These are phyloP conservation scores for Pelagophyceae sp. DNA, from an alignment of 352 stramenopile species.

Conservation along the genomic window DNA sequence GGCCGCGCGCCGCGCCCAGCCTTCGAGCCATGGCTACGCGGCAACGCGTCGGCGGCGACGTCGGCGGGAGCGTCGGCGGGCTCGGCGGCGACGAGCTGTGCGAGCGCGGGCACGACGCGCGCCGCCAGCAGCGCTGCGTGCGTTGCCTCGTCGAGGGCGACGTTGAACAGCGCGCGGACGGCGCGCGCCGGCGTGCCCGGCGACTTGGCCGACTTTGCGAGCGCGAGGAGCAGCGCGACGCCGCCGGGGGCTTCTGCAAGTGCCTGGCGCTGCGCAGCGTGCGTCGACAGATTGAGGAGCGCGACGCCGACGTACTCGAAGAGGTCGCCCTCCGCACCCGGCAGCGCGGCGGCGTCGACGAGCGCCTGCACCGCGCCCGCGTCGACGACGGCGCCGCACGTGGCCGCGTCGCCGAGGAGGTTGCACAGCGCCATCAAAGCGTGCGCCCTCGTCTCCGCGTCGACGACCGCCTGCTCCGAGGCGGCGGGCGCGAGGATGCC, in stretches of 20 bases:
- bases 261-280: background rate
- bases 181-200: background rate
- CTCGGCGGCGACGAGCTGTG: conserved; percentile 7
- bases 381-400: conserved; percentile 19
- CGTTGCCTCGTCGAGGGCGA: conserved; percentile 12
- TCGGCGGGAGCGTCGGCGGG: too few relatives aligned
- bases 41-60: background rate
- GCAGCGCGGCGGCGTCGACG: background rate
- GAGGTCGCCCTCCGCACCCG: conserved; percentile 3
- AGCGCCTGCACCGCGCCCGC: conserved; percentile 14
- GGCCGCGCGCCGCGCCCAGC: too few relatives aligned
- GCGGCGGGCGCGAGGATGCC: conserved; percentile 1
- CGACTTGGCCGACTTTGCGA: background rate
- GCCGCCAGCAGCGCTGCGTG: conserved; percentile 13
- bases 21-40: too few relatives aligned
- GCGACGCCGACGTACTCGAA: conserved; percentile 18
- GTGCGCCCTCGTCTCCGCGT: conserved; percentile 21
- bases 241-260: background rate
- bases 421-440: conserved; percentile 25
- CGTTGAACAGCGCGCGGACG: conserved; percentile 20
- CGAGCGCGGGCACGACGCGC: conserved; percentile 4
- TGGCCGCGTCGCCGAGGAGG: conserved; percentile 21
- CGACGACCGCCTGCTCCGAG: background rate
- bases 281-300: conserved; percentile 7
- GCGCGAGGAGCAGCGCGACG: background rate